Evolutionary conservation across 805 yeast species (phyloP), one percentile per base, ranked within the genome.

Genomic region (Cyberlindnera maritima): DNA sequence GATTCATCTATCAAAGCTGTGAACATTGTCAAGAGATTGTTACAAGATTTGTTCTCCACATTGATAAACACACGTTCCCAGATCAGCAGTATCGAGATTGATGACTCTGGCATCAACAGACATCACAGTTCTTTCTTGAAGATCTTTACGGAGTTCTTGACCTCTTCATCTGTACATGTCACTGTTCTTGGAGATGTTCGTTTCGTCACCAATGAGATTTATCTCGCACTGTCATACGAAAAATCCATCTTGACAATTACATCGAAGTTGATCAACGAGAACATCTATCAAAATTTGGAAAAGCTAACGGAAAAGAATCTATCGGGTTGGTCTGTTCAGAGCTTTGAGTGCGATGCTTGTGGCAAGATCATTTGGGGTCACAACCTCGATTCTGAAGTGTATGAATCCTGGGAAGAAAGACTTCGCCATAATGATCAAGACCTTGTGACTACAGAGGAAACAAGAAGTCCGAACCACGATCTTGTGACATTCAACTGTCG

Each of bases 331-430:
- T 70, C 82, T 0, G 71, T 75, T 2, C 67, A 66, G 23, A 68
- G 69, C 23, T 69, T 73, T 32, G 79, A 74, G 40, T 91, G 97
- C 63, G 85, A 85, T 31, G 77, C 84, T 0, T 91, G 97, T 64
- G 91, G 88, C 1, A 81, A 80, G 51, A 68, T 69, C 18, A 67
- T 90, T 29, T 83, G 90, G 81, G 96, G 97, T 0, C 62, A 77
- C 2, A 79, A 80, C 2, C 60, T 85, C 2, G 68, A 73, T 20
- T 67, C 78, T 2, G 70, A 66, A 9, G 70, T 76, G 34, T 76
- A 77, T 44, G 71, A 72, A 36, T 69, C 75, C 4, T 85, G 91
- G 91, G 85, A 80, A 56, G 69, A 71, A 23, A 58, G 49, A 46
- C 56, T 66, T 10, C 63, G 67, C 45, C 51, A 49, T 2, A 37